Conservation (phyloP, 345 rosid genomes). For the Eucalyptus tenuipes region DNA sequence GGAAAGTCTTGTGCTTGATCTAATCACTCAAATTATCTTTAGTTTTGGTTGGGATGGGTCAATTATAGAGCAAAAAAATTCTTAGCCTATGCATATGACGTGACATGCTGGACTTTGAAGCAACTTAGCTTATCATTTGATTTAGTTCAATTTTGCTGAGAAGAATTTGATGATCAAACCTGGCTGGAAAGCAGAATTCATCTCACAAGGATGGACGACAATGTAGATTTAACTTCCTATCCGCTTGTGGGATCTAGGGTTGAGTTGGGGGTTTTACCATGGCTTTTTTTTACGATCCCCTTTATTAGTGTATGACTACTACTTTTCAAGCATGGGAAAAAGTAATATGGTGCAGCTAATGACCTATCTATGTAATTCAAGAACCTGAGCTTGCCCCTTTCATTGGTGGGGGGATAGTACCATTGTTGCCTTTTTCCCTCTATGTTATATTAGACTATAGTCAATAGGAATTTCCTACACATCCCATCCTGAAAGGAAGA, state of each 20-base stretch:
- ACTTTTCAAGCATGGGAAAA: background rate
- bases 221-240: background rate
- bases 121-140: background rate
- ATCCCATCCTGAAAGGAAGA: background rate
- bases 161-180: background rate
- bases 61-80: background rate
- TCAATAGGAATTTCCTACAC: background rate
- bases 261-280: background rate
- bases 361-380: background rate
- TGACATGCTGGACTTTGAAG: background rate
- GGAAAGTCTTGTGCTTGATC: background rate
- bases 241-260: background rate
- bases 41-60: background rate
- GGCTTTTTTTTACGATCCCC: background rate
- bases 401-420: background rate
- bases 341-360: background rate
- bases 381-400: background rate
- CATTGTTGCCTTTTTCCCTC: background rate
- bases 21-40: background rate
- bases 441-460: background rate
- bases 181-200: background rate
- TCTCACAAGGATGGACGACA: background rate
- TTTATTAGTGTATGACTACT: background rate
- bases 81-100: background rate
- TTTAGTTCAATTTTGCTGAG: background rate